A percentile compares a stretch with the other conserved stretches of the same genome.
Conservation (phyloP, 441 rosid genomes). For the Dalechampia spathulata region DNA sequence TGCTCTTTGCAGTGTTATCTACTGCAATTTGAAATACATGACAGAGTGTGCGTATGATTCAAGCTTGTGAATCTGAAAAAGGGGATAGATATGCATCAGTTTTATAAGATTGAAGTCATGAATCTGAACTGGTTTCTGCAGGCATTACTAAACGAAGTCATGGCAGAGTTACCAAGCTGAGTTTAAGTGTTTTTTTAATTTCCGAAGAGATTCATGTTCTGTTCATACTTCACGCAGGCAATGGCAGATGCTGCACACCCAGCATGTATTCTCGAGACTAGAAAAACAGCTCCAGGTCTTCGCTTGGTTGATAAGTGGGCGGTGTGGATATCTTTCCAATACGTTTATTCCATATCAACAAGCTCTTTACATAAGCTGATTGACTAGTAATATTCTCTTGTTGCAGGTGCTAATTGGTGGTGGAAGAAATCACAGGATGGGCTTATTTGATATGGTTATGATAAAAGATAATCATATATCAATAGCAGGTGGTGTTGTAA, state of each 20-base stretch:
- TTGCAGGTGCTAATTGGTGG: conserved; percentile 86
- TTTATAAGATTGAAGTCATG: neutral
- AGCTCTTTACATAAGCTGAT: conserved; percentile 9
- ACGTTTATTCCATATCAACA: conserved; percentile 2
- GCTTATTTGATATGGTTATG: conserved; percentile 95
- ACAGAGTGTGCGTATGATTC: neutral
- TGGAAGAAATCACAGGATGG: conserved; percentile 90
- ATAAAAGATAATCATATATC: conserved; percentile 97
- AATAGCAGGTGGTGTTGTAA: conserved; percentile 71
- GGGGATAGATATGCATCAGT: neutral
- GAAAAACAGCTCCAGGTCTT: conserved; percentile 92
- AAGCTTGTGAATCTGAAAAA: neutral
- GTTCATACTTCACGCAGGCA: conserved; percentile 41
- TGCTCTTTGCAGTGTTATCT: too few relatives aligned
- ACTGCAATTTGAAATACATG: neutral
- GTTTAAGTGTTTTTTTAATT: neutral
- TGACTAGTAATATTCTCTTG: conserved; percentile 19
- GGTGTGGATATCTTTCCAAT: conserved; percentile 41
- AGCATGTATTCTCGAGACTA: conserved; percentile 80
- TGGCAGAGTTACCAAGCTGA: neutral
- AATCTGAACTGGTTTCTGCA: too few relatives aligned
- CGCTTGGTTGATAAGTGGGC: conserved; percentile 97
- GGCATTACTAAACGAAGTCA: neutral
- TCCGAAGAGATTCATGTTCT: neutral
- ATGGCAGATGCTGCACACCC: conserved; percentile 95